These are phyloP conservation scores for Pseudozyma hubeiensis DNA, from an alignment of 1,284 basidiomycete species.

Conservation along the genomic window DNA sequence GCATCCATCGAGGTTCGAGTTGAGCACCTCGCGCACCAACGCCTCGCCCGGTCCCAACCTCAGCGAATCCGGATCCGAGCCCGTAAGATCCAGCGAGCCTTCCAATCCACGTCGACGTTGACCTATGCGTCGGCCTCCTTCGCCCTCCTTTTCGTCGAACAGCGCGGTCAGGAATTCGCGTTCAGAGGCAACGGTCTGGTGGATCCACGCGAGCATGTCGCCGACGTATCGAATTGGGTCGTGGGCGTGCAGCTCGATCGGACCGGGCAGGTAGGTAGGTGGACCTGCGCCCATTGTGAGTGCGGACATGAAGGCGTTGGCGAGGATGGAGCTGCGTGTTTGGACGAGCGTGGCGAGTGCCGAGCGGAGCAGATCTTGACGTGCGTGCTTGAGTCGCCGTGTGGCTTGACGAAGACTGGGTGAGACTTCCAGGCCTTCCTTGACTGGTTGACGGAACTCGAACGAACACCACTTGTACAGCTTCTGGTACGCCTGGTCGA, in stretches of 20 bases:
- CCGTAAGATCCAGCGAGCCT: slow-evolving; percentile 50
- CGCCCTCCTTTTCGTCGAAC: slow-evolving; percentile 68
- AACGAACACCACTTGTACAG: slow-evolving; percentile 85
- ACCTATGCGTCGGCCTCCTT: slow-evolving; percentile 68
- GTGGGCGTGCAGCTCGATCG: slow-evolving; percentile 96
- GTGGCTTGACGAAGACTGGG: slow-evolving; percentile 80
- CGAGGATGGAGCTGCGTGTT: slow-evolving; percentile 82
- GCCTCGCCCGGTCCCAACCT: slow-evolving; percentile 34
- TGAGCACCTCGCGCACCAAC: slow-evolving; percentile 79
- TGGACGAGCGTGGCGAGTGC: slow-evolving; percentile 81
- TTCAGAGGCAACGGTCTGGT: slow-evolving; percentile 93
- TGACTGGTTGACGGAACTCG: slow-evolving; percentile 78
- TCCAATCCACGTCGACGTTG: slow-evolving; percentile 46
- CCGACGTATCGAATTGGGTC: slow-evolving; percentile 95
- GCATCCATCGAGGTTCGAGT: slow-evolving; percentile 83
- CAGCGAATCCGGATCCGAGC: slow-evolving; percentile 20
- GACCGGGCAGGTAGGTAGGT: slow-evolving; percentile 85
- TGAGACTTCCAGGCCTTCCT: slow-evolving; percentile 77
- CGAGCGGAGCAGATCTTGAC: slow-evolving; percentile 68
- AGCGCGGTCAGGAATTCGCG: slow-evolving; percentile 74
- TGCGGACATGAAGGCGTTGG: slow-evolving; percentile 84
- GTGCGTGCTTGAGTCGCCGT: slow-evolving; percentile 77
- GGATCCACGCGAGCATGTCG: slow-evolving; percentile 98
- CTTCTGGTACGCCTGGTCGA: slow-evolving; percentile 91
- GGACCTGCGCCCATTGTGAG: slow-evolving; percentile 82